A percentile compares a stretch with the other conserved stretches of the same genome.
These are phyloP conservation scores for Mercurialis annua DNA, from an alignment of 345 rosid species.

Conservation along the genomic window DNA sequence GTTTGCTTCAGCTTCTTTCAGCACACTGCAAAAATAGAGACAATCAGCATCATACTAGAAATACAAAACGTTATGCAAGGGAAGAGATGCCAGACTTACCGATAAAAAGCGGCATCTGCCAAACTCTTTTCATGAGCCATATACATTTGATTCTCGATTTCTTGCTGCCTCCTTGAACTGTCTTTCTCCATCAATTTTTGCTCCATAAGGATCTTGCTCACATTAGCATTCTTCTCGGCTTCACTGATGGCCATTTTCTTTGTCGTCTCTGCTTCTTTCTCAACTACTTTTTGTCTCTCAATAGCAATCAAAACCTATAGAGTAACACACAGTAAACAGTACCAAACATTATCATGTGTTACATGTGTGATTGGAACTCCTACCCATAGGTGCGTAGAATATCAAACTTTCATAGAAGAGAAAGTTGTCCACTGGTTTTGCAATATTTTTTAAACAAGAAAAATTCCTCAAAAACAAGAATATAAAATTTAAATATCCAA, in stretches of 20 bases:
- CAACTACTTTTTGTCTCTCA: slow-evolving; percentile 78
- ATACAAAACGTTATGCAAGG: no score
- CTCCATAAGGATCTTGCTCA: slow-evolving; percentile 79
- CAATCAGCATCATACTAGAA: slow-evolving; percentile 4
- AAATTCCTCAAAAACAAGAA: neutral
- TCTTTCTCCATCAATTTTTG: slow-evolving; percentile 89
- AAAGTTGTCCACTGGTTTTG: slow-evolving; percentile 1
- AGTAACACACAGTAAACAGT: slow-evolving; percentile 1
- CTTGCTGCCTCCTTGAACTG: slow-evolving; percentile 67
- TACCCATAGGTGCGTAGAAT: neutral
- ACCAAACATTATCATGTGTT: slow-evolving; percentile 2
- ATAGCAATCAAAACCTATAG: slow-evolving; percentile 75
- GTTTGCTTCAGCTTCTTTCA: slow-evolving; percentile 91
- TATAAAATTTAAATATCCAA: neutral
- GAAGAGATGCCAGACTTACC: slow-evolving; percentile 40
- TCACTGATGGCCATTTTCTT: slow-evolving; percentile 91
- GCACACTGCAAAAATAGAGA: slow-evolving; percentile 41
- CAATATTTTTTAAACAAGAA: neutral
- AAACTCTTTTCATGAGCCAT: slow-evolving; percentile 72
- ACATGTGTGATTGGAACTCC: neutral
- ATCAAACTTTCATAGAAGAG: neutral
- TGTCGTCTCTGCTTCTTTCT: slow-evolving; percentile 85
- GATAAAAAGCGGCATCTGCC: slow-evolving; percentile 81
- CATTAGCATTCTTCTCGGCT: slow-evolving; percentile 83
- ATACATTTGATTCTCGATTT: slow-evolving; percentile 81